Evolutionary conservation across 352 stramenopile species (phyloP), one percentile per base, ranked within the genome.

Genomic region (Phytopythium kandeliae): DNA sequence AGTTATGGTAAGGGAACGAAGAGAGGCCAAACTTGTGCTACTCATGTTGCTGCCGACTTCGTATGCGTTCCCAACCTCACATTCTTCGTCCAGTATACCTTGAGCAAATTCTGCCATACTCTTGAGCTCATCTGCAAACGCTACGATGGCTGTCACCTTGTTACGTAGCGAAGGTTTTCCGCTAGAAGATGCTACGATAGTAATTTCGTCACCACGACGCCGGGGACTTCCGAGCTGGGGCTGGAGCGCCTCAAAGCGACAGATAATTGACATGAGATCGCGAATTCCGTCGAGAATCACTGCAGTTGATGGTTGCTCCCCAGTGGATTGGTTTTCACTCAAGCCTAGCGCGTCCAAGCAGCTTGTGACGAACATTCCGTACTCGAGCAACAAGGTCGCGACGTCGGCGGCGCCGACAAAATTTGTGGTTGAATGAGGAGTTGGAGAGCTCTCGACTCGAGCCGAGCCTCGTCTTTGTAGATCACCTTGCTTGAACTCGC

Each of bases 91-190:
- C 9, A 89, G 46, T 40, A 85, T 78, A 6, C 54, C 79, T 48
- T 85, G 72, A 8, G 77, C 77, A 49, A 85, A 86, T 26, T 82
- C 64, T 0, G 72, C 57, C 54, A 89, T 71, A 13, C 77, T 45
- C 15, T 67, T 65, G 2, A 89, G 57, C 50, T 89, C 77, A 13
- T 86, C 73, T 7, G 81, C 55, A 48, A 89, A 86, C n/a, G 57
- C 42, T 12, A 82, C 44, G 4, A 86, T 61, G 0, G 63, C 54
- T 13, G 53, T 28, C 10, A 77, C 67, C 38, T 71, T 74, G 43
- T 55, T 54, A 15, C 66, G 58, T n/a, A 80, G 42, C 13, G 60
- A 54, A 9, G 64, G 57, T 17, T 36, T 35, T 8, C 57, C 56
- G 8, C n/a, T n/a, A n/a, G 17, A 13, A 19, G 24, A 24, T 31